Evolutionary conservation across 1,284 basidiomycete genomes (phyloP).

Genomic region (Tilletiopsis washingtonensis): DNA sequence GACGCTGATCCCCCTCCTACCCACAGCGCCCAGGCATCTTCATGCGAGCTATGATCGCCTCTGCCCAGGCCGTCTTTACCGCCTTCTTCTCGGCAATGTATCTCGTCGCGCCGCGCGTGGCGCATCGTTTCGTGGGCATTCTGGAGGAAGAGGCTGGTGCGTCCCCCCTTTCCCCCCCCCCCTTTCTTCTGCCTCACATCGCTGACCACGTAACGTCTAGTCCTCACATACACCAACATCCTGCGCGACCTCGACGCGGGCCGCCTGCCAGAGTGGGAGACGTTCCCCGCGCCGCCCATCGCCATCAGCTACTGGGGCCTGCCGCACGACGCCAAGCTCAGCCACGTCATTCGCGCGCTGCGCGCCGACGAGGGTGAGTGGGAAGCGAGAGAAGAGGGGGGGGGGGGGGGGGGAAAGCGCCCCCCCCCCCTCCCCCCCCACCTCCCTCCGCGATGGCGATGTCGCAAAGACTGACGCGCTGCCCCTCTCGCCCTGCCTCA

Average conservation of each 20-base stretch:
- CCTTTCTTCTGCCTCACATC: not conserved
- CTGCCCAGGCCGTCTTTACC: conserved; percentile 59
- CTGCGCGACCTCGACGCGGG: conserved; percentile 79
- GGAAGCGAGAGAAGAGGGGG: conserved; percentile 49
- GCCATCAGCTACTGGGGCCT: conserved; percentile 86
- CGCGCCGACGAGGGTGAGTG: conserved; percentile 88
- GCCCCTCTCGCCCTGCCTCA: not conserved
- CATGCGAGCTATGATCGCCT: conserved; percentile 72
- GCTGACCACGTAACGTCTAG: not conserved
- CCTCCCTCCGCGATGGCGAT: not conserved
- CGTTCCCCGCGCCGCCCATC: conserved; percentile 68
- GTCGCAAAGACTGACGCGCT: too few species aligned
- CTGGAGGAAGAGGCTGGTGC: conserved; percentile 91
- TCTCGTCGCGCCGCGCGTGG: conserved; percentile 68
- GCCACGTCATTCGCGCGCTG: conserved; percentile 83
- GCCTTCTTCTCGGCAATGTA: conserved; percentile 57
- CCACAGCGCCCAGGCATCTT: conserved; percentile 68
- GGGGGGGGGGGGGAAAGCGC: too few species aligned
- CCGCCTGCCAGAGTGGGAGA: conserved; percentile 72
- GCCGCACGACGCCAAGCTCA: conserved; percentile 59
- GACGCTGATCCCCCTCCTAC: too few species aligned
- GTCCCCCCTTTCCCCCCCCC: conserved; percentile 28
- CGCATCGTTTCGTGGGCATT: conserved; percentile 90
- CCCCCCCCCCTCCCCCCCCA: too few species aligned
- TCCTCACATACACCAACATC: conserved; percentile 56